phyloP scores from a whole-genome alignment of 305 asterid genomes.

The Plantago lanceolata region DNA sequence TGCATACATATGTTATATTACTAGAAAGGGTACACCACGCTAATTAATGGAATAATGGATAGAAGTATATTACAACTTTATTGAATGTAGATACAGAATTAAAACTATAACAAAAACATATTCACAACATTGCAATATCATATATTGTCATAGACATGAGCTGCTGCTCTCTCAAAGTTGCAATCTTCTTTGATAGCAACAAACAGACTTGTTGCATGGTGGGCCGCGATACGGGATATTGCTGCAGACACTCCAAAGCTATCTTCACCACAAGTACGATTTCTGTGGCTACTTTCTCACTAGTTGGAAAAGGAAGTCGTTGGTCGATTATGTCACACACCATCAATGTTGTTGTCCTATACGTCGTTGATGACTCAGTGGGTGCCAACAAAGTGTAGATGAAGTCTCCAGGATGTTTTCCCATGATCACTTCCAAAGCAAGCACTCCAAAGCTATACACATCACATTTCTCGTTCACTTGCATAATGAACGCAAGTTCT shows the following conservation, averaged over 20 bases:
- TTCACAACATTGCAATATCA: not conserved
- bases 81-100: too few relatives aligned
- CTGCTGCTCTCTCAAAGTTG: not conserved
- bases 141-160: not conserved
- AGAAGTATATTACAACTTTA: too few relatives aligned
- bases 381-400: conserved; percentile 1
- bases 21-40: too few relatives aligned
- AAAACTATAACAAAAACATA: too few relatives aligned
- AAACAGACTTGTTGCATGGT: conserved; percentile 28
- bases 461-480: conserved; percentile 35
- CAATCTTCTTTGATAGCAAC: conserved; percentile 14
- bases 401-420: conserved; percentile 35
- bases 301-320: conserved; percentile 20
- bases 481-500: conserved; percentile 38
- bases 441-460: conserved; percentile 38
- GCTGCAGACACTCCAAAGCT: conserved; percentile 23
- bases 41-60: too few relatives aligned
- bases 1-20: too few relatives aligned
- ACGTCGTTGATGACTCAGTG: not conserved
- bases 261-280: conserved; percentile 13
- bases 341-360: not conserved
- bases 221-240: conserved; percentile 28
- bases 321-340: conserved; percentile 28
- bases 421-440: conserved; percentile 32
- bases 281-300: conserved; percentile 15